Base-by-base conservation (phyloP, 192 early-diverging fungal species). In the Rhizophagus sp. region DNA sequence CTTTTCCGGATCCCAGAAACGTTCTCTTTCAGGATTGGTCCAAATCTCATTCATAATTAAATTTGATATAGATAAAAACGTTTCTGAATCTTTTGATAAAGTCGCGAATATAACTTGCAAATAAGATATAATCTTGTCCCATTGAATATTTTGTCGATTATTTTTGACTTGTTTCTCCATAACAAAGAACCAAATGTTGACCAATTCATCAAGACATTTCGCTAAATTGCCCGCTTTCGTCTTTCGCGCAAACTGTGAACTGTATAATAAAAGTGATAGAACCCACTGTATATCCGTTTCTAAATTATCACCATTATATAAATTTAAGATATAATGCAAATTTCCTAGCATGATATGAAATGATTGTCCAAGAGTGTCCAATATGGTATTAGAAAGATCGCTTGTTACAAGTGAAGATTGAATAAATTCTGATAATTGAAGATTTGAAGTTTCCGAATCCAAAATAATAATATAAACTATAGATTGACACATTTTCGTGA, bases 181-280 rank as follows among this genome's bases (percentile, higher is more conserved):
- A 2, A 57, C 6, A 25, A 17, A 8, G 15, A 75, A 75, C 73
- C 73, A 75, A 4, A 34, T 52, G 13, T 17, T 27, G 22, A 75
- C 49, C 27, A 75, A 50, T 30, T 75, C 49, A 75, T 75, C 47
- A 57, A 27, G 17, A 61, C 73, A 75, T 61, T 8, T 17, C 11
- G 34, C 47, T 24, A 75, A 13, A 33, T 75, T 33, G 1, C 47
- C 44, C 15, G 27, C 15, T 6, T 50, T 25, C 15, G 15, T 27
- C 7, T 50, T 75, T 39, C 13, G 47, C 4, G 47, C 9, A 49
- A 33, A 17, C 9, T 50, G 13, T 13, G 73, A 50, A 9, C 27
- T 24, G 8, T 57, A 50, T 61, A 75, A 36, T 75, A 75, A 75
- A 12, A 70, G 19, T 41, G n/a, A 11, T 57, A 36, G 49, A 9